These are phyloP conservation scores for Ganoderma leucocontextum DNA, from an alignment of 1,284 basidiomycete species.

Conservation along the genomic window DNA sequence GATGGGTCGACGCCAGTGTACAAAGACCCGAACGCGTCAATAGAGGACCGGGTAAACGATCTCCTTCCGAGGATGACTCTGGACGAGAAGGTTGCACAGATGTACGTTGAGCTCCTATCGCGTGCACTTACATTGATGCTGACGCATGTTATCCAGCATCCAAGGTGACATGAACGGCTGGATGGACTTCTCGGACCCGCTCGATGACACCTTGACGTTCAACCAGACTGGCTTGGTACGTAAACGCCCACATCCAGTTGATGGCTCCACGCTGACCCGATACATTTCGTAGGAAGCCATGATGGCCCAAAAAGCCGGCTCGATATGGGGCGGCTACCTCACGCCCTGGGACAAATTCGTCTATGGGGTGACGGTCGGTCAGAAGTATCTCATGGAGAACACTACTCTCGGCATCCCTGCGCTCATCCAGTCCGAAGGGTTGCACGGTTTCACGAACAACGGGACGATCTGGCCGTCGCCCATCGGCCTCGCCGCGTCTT, in stretches of 20 bases:
- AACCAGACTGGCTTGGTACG: slow-evolving; percentile 65
- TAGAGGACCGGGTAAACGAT: slow-evolving; percentile 68
- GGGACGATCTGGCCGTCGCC: slow-evolving; percentile 77
- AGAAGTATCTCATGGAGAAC: slow-evolving; percentile 74
- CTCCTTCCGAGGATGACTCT: slow-evolving; percentile 71
- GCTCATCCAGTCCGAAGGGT: slow-evolving; percentile 66
- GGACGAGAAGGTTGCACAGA: slow-evolving; percentile 71
- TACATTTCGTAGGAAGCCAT: slow-evolving; percentile 54
- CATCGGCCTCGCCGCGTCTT: slow-evolving; percentile 70
- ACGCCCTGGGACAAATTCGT: slow-evolving; percentile 71
- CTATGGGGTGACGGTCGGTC: slow-evolving; percentile 63
- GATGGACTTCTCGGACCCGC: slow-evolving; percentile 67
- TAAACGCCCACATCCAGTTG: not conserved
- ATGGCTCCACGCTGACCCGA: slow-evolving; percentile 4
- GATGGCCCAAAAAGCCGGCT: slow-evolving; percentile 62
- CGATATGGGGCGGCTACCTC: slow-evolving; percentile 72
- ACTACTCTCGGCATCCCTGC: slow-evolving; percentile 79
- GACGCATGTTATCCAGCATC: slow-evolving; percentile 50
- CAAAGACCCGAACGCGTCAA: slow-evolving; percentile 61
- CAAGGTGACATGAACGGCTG: slow-evolving; percentile 73
- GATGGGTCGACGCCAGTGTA: slow-evolving; percentile 65
- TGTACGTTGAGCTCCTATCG: slow-evolving; percentile 49
- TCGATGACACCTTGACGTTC: slow-evolving; percentile 65
- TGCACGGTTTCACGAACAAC: slow-evolving; percentile 76
- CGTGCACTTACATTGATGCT: not conserved